Percentiles rank a stretch among this genome's conserved stretches.
Conservation (phyloP, 2,329 filamentous ascomycete species). For the Beauveria sp. region DNA sequence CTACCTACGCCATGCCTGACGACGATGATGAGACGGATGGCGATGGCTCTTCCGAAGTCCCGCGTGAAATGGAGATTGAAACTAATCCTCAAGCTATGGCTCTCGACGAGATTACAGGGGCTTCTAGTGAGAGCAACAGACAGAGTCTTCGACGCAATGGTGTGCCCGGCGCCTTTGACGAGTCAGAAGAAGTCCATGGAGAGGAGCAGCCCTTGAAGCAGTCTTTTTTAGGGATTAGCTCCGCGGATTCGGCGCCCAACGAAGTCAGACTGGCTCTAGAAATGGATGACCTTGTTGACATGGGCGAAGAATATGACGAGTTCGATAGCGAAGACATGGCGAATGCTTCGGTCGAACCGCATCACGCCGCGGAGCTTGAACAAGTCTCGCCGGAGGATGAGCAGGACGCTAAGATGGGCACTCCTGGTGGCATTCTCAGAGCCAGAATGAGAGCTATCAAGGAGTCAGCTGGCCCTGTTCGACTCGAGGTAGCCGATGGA, state of each 20-base stretch:
- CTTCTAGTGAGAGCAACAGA: conserved; percentile 48
- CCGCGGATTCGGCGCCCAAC: conserved; percentile 69
- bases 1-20: conserved; percentile 81
- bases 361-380: conserved; percentile 69
- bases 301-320: conserved; percentile 71
- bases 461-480: conserved; percentile 49
- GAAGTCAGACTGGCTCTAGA: conserved; percentile 52
- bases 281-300: conserved; percentile 47
- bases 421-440: conserved; percentile 54
- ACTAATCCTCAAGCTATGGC: conserved; percentile 20
- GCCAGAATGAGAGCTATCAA: conserved; percentile 58
- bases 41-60: conserved; percentile 26
- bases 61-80: conserved; percentile 25
- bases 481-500: conserved; percentile 55
- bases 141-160: conserved; percentile 43
- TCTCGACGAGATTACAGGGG: conserved; percentile 18
- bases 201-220: conserved; percentile 48
- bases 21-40: conserved; percentile 40
- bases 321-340: conserved; percentile 65
- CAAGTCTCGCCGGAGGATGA: conserved; percentile 49
- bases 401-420: conserved; percentile 35
- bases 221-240: conserved; percentile 93
- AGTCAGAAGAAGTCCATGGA: conserved; percentile 45
- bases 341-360: conserved; percentile 66
- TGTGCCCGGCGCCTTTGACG: conserved; percentile 76